These are phyloP conservation scores for Metschnikowia baotianmanensis DNA, from an alignment of 805 yeast genomes.

Conservation along the genomic window DNA sequence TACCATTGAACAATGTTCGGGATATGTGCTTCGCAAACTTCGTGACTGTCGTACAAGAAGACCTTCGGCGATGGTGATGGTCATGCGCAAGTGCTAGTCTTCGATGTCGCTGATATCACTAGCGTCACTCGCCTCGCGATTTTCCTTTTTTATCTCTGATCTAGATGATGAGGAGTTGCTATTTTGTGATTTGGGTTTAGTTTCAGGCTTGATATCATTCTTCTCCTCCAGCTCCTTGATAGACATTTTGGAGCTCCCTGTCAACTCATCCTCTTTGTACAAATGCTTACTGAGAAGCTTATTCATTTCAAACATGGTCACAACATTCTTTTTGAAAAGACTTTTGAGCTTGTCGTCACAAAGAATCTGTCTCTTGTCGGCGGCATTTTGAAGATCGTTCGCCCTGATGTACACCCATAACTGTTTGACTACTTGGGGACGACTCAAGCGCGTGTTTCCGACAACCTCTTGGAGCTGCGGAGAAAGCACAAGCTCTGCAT, in stretches of 20 bases:
- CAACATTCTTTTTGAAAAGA: conserved; percentile 56
- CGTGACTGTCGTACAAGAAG: too few species aligned
- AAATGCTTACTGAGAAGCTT: conserved; percentile 54
- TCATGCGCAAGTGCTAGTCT: conserved; percentile 3
- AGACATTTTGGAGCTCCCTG: neutral
- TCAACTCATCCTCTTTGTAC: conserved; percentile 19
- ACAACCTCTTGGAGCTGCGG: conserved; percentile 51
- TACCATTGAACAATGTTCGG: too few species aligned
- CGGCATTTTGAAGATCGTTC: conserved; percentile 61
- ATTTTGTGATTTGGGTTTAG: neutral
- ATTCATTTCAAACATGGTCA: conserved; percentile 58
- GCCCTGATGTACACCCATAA: conserved; percentile 71
- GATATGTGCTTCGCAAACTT: too few species aligned
- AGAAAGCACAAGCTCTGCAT: conserved; percentile 48
- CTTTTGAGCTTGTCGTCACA: conserved; percentile 58
- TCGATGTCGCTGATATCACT: conserved; percentile 14
- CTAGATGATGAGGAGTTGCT: neutral
- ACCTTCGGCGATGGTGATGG: too few species aligned
- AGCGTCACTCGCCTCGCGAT: neutral
- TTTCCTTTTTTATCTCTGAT: conserved; percentile 1
- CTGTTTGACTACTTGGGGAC: conserved; percentile 69
- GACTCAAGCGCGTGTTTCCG: conserved; percentile 42
- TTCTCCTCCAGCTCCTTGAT: conserved; percentile 1
- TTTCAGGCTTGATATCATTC: neutral
- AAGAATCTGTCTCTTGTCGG: conserved; percentile 59